A percentile compares a stretch with the other conserved stretches of the same genome.
Evolutionary conservation across 805 yeast genomes (phyloP).

Genomic region (Lachancea sp.): DNA sequence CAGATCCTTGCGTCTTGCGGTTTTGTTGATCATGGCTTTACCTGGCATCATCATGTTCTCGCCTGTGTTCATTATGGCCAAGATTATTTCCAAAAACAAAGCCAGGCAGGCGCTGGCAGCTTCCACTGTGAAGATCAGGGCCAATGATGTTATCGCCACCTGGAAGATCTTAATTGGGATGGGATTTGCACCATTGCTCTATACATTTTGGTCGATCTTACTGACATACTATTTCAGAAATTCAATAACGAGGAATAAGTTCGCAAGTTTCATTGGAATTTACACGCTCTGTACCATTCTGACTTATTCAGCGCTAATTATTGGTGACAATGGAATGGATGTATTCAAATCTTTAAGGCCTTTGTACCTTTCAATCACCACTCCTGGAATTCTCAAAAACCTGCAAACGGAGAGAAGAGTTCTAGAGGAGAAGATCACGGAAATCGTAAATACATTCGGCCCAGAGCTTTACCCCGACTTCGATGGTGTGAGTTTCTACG

Average conservation of each 20-base stretch:
- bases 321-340: slow-evolving; percentile 94
- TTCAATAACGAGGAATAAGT: slow-evolving; percentile 30
- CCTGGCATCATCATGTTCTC: slow-evolving; percentile 88
- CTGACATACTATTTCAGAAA: slow-evolving; percentile 38
- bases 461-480: slow-evolving; percentile 85
- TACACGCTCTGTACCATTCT: slow-evolving; percentile 64
- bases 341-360: slow-evolving; percentile 79
- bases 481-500: slow-evolving; percentile 36
- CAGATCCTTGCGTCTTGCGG: slow-evolving; percentile 50
- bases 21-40: slow-evolving; percentile 57
- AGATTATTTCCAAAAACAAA: slow-evolving; percentile 63
- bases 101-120: slow-evolving; percentile 74
- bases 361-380: slow-evolving; percentile 55
- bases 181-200: slow-evolving; percentile 83
- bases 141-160: slow-evolving; percentile 91
- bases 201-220: slow-evolving; percentile 68
- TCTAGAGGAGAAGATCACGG: slow-evolving; percentile 69
- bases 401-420: slow-evolving; percentile 56
- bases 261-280: slow-evolving; percentile 42
- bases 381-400: slow-evolving; percentile 50
- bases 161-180: slow-evolving; percentile 91
- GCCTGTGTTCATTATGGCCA: slow-evolving; percentile 80
- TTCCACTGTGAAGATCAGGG: slow-evolving; percentile 85
- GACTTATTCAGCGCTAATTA: slow-evolving; percentile 83
- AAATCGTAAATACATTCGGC: slow-evolving; percentile 71